phyloP scores from a whole-genome alignment of 2,329 filamentous ascomycete species.

The Podosphaera xanthii region DNA sequence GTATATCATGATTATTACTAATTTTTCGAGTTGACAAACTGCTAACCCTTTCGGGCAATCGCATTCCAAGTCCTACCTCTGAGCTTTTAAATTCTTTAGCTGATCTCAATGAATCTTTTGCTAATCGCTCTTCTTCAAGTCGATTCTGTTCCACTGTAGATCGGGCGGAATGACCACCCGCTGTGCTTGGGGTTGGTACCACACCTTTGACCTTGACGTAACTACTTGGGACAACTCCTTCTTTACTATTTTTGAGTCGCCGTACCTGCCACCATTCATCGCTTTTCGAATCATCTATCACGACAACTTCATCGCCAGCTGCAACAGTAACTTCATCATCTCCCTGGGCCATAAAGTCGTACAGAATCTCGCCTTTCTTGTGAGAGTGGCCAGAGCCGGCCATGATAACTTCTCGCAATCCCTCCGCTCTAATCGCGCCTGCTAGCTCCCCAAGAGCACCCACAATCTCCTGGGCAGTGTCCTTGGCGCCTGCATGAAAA shows the following conservation, averaged over 20 bases:
- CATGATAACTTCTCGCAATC: constrained; percentile 63
- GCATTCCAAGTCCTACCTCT: constrained; percentile 58
- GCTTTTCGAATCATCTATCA: constrained; percentile 76
- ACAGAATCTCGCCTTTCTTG: constrained; percentile 71
- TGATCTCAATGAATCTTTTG: constrained; percentile 53
- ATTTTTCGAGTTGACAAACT: constrained; percentile 46
- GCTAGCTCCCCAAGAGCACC: constrained; percentile 69
- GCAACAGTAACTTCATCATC: constrained; percentile 90
- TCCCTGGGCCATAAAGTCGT: constrained; percentile 91
- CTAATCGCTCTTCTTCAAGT: constrained; percentile 61
- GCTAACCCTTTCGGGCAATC: constrained; percentile 55
- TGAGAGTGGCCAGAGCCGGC: constrained; percentile 47
- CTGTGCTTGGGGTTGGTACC: constrained; percentile 23
- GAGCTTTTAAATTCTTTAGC: constrained; percentile 31
- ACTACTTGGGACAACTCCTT: constrained; percentile 89
- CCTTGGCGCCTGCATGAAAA: constrained; percentile 91
- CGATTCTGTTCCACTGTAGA: constrained; percentile 58
- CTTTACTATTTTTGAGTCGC: constrained; percentile 72
- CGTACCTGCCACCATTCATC: constrained; percentile 98
- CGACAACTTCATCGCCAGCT: constrained; percentile 70
- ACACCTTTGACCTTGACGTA: constrained; percentile 76
- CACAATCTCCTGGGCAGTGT: constrained; percentile 87
- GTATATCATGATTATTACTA: constrained; percentile 44
- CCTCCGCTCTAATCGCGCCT: constrained; percentile 63
- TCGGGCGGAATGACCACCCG: constrained; percentile 33